These are phyloP conservation scores for Acanthamoeba divionensis DNA, from an alignment of 208 protist species.

Conservation along the genomic window DNA sequence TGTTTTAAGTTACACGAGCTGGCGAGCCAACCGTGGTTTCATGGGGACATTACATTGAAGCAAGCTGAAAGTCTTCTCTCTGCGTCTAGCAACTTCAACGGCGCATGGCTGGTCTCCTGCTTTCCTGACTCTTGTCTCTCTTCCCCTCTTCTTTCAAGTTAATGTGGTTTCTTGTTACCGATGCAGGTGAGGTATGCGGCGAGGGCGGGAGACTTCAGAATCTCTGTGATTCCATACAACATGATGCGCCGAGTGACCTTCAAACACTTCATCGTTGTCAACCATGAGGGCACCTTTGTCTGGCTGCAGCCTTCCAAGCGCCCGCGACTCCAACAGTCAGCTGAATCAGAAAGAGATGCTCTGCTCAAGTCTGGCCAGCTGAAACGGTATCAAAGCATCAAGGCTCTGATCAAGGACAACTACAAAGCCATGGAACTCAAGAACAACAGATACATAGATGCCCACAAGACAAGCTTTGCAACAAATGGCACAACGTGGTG, in stretches of 20 bases:
- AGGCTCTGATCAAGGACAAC: slow-evolving; percentile 35
- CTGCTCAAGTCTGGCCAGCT: background rate
- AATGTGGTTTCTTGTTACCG: no score
- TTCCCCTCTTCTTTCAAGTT: no score
- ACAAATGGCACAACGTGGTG: background rate
- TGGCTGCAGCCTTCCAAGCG: background rate
- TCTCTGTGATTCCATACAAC: slow-evolving; percentile 31
- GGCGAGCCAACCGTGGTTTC: slow-evolving; percentile 9
- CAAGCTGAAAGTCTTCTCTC: background rate
- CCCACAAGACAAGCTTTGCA: background rate
- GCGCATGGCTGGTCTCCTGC: background rate
- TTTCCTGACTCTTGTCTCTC: background rate
- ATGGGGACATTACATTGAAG: background rate
- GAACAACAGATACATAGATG: slow-evolving; percentile 17
- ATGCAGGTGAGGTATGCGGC: slow-evolving; percentile 3
- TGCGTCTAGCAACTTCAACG: slow-evolving; percentile 16
- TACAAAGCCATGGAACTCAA: background rate
- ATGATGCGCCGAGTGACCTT: background rate
- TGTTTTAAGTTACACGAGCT: background rate
- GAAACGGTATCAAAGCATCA: slow-evolving; percentile 25
- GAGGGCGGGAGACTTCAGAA: background rate
- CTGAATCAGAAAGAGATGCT: background rate
- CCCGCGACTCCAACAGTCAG: background rate
- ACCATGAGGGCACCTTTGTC: background rate
- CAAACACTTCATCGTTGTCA: slow-evolving; percentile 16